Evolutionary conservation across 768 basidiomycete genomes (phyloP), one percentile per base, ranked within the genome.

Genomic region (Pleurotus eryngii): DNA sequence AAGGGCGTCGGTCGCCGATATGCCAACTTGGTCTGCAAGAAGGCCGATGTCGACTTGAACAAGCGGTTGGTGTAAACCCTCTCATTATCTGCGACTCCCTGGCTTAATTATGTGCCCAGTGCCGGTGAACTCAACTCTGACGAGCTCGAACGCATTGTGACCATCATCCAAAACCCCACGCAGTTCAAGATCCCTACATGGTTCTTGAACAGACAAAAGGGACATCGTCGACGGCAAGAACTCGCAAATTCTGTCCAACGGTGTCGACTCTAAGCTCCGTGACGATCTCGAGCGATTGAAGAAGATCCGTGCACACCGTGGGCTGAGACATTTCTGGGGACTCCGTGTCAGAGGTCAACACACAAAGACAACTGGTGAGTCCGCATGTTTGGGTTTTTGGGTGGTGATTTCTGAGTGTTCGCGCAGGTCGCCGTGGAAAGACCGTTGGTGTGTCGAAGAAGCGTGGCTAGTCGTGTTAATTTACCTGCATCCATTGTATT

Each of bases 1-100:
- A 98, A 98, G 84, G 97, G 97, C 86, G 97, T 99, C 60, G 97
- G 97, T 68, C 89, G 97, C 63, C 90, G 97, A 55, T 99, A 98
- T 79, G 88, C 97, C 70, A 98, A 98, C 79, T 77, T 98, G 68
- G 96, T 98, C 65, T 98, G 97, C 87, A 98, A 98, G 80, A 99
- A 99, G 82, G 97, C 97, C 60, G 97, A 98, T 79, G 93, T 99
- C 42, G 96, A 98, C 70, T 85, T 99, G 60, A 93, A 84, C 82
- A 99, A 99, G 80, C 92, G 97, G 97, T 98, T 68, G 60, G 89
- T 74, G 22, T 17, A 4, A 24, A n/a, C 27, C 38, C 20, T 42
- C 17, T 30, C 30, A 46, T 43, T 46, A 49, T 24, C 30, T 26
- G 35, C 27, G 6, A 8, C 30, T 35, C 48, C 46, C 40, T 54